A percentile compares a stretch with the other conserved stretches of the same genome.
phyloP scores from a whole-genome alignment of 257 asterid species.

The Solanum corneliomulleri region DNA sequence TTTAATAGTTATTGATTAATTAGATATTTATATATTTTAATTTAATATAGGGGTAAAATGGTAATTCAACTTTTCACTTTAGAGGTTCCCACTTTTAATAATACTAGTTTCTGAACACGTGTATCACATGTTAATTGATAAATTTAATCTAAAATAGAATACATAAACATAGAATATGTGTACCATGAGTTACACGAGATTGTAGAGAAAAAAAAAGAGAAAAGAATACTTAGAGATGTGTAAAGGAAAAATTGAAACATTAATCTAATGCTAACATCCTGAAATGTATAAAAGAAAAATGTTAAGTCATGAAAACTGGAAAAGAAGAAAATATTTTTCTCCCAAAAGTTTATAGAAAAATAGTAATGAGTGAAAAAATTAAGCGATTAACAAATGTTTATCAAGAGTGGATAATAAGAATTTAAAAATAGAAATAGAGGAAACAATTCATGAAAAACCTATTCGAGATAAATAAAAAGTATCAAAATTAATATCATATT shows the following conservation, averaged over 20 bases:
- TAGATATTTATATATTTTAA: too few relatives aligned
- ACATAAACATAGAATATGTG: neutral
- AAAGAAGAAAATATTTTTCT: neutral
- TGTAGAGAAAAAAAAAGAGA: neutral
- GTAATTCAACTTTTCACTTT: too few relatives aligned
- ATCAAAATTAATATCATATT: too few relatives aligned
- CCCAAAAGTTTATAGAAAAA: neutral
- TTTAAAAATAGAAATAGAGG: too few relatives aligned
- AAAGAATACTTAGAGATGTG: neutral
- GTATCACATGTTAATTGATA: neutral
- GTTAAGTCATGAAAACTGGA: neutral
- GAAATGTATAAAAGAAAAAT: neutral
- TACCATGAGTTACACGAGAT: neutral
- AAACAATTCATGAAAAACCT: neutral
- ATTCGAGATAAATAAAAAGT: too few relatives aligned
- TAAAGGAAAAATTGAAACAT: neutral
- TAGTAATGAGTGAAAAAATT: neutral
- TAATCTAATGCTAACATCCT: neutral
- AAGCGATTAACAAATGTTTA: neutral
- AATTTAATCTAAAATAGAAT: neutral
- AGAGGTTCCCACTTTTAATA: too few relatives aligned
- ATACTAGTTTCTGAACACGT: neutral
- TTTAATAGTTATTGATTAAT: too few relatives aligned
- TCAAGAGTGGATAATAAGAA: neutral
- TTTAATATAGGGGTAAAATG: too few relatives aligned